Percentiles rank a stretch among this genome's conserved stretches.
Evolutionary conservation across 768 basidiomycete genomes (phyloP).

Genomic region (Mycena amicta): DNA sequence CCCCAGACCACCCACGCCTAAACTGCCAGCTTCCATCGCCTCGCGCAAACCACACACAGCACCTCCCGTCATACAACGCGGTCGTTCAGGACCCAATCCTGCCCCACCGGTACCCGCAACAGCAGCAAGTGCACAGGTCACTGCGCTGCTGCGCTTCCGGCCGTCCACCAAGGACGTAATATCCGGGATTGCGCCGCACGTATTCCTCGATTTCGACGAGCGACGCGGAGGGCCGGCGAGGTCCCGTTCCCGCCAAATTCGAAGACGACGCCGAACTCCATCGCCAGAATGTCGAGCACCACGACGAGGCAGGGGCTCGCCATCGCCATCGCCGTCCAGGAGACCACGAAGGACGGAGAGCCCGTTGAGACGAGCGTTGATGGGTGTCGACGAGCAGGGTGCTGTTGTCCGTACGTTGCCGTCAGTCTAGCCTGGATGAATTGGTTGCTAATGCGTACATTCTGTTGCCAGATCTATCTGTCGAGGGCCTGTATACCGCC

Average conservation of each 20-base stretch:
- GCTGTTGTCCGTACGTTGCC: slow-evolving; percentile 8
- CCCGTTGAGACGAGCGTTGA: slow-evolving; percentile 10
- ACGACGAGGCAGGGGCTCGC: background rate
- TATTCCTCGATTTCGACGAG: slow-evolving; percentile 20
- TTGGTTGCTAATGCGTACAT: background rate
- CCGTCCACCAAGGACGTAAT: slow-evolving; percentile 22
- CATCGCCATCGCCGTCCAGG: background rate
- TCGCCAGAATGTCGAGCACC: background rate
- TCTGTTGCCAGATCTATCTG: background rate
- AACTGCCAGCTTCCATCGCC: background rate
- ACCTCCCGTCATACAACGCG: background rate
- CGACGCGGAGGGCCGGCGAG: background rate
- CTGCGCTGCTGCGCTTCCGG: slow-evolving; percentile 19
- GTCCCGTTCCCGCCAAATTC: background rate
- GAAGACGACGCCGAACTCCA: background rate
- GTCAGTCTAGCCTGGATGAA: background rate
- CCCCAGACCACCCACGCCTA: background rate
- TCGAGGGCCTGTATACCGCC: background rate
- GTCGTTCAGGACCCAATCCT: background rate
- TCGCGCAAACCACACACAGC: background rate
- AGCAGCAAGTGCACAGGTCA: slow-evolving; percentile 13
- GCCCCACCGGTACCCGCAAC: background rate
- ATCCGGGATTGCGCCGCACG: slow-evolving; percentile 20
- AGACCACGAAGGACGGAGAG: background rate
- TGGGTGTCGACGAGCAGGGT: slow-evolving; percentile 8